Conservation (phyloP, 371 early-diverging fungal species). For the Saksenaea vasiformis region DNA sequence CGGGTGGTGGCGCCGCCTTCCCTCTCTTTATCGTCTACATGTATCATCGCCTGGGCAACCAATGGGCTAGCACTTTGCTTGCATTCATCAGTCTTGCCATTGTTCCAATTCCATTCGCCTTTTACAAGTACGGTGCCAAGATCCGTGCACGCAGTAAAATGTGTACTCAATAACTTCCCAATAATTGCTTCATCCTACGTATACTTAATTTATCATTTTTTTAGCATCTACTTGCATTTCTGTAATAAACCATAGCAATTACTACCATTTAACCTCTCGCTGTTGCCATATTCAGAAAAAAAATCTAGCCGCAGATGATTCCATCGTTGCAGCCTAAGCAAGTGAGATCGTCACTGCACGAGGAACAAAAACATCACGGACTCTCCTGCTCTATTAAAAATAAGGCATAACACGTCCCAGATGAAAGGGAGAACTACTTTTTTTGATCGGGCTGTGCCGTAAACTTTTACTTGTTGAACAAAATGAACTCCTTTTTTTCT, state of each 20-base stretch:
- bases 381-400: not conserved
- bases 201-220: not conserved
- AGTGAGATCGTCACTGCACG: not conserved
- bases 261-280: not conserved
- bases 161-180: slow-evolving; percentile 3
- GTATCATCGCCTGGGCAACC: slow-evolving; percentile 36
- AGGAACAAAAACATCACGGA: not conserved
- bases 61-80: slow-evolving; percentile 46
- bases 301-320: not conserved
- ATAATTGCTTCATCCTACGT: not conserved
- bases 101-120: slow-evolving; percentile 45
- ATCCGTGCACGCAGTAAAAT: slow-evolving; percentile 38
- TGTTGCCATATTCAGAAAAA: not conserved
- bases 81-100: slow-evolving; percentile 48
- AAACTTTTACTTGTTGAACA: too few relatives aligned
- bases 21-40: slow-evolving; percentile 47
- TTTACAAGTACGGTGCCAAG: slow-evolving; percentile 41
- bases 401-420: not conserved
- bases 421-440: not conserved
- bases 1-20: slow-evolving; percentile 48
- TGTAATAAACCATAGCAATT: not conserved
- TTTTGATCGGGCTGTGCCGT: too few relatives aligned
- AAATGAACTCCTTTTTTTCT: too few relatives aligned
- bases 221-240: not conserved
- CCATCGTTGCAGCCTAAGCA: not conserved